A percentile compares a stretch with the other conserved stretches of the same genome.
These are phyloP conservation scores for Scheffersomyces stipitis DNA, from an alignment of 805 yeast genomes.

Conservation along the genomic window DNA sequence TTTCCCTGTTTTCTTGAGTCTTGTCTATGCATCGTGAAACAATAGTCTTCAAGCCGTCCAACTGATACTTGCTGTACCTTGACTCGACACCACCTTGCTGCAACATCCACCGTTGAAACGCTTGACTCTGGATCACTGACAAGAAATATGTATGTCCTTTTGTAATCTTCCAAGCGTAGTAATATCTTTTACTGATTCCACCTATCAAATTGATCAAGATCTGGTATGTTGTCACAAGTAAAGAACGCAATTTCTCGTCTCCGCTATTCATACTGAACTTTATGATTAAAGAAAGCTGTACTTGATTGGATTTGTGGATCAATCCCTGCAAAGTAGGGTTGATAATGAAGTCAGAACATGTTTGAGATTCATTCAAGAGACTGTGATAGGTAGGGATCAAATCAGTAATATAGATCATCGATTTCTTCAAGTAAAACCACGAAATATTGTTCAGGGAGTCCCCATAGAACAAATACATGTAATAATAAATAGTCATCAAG, in stretches of 20 bases:
- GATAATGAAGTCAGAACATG: conserved; percentile 21
- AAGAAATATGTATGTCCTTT: conserved; percentile 39
- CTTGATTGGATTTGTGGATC: conserved; percentile 38
- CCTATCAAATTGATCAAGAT: conserved; percentile 34
- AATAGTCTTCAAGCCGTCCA: conserved; percentile 3
- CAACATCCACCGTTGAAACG: conserved; percentile 20
- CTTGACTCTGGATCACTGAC: conserved; percentile 25
- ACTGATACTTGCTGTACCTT: conserved; percentile 4
- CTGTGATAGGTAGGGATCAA: conserved; percentile 17
- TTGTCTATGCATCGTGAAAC: background rate
- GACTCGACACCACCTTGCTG: conserved; percentile 2
- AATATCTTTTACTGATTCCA: conserved; percentile 39
- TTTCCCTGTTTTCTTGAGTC: background rate
- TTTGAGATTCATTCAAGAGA: conserved; percentile 14
- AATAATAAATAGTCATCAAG: conserved; percentile 15
- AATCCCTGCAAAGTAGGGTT: conserved; percentile 26
- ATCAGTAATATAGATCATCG: conserved; percentile 9
- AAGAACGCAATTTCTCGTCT: conserved; percentile 3
- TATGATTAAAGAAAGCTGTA: conserved; percentile 27
- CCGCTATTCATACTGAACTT: conserved; percentile 18
- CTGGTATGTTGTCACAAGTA: conserved; percentile 23
- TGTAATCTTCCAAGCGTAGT: conserved; percentile 47
- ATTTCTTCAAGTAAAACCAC: conserved; percentile 9
- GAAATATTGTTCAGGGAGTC: conserved; percentile 4
- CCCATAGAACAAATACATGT: conserved; percentile 14